phyloP scores from a whole-genome alignment of 2,329 filamentous ascomycete genomes.

The Fonsecaea pugnacius region DNA sequence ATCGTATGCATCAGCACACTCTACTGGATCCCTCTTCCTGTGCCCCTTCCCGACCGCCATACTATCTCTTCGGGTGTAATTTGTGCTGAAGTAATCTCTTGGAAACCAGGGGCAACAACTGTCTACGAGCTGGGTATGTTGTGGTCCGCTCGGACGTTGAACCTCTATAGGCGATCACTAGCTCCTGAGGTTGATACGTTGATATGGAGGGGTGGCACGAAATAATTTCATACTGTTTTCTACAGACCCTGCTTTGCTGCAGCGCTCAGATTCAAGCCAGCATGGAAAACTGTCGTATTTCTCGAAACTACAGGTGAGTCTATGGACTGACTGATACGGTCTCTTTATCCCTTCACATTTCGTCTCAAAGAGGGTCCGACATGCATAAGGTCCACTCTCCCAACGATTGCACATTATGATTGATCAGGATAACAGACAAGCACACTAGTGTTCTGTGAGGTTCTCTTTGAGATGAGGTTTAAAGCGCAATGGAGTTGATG shows the following conservation, averaged over 20 bases:
- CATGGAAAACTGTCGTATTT: background rate
- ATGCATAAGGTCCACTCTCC: background rate
- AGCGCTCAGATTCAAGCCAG: background rate
- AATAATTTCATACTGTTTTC: background rate
- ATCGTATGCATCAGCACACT: background rate
- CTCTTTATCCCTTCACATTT: background rate
- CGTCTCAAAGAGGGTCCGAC: background rate
- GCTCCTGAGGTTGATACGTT: background rate
- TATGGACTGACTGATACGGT: background rate
- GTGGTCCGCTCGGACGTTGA: background rate
- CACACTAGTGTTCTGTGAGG: background rate
- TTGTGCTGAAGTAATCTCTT: background rate
- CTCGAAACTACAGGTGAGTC: background rate
- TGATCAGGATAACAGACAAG: background rate
- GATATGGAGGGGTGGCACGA: background rate
- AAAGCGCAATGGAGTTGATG: background rate
- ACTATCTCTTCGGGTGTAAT: background rate
- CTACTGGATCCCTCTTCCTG: background rate
- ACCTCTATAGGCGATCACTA: background rate
- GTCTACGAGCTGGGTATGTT: background rate
- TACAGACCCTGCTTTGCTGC: background rate
- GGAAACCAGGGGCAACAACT: background rate
- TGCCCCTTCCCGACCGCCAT: background rate
- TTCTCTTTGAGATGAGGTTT: background rate
- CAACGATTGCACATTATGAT: background rate